Base-by-base conservation (phyloP, 2,329 filamentous ascomycete species). In the Endocalyx cinctus region DNA sequence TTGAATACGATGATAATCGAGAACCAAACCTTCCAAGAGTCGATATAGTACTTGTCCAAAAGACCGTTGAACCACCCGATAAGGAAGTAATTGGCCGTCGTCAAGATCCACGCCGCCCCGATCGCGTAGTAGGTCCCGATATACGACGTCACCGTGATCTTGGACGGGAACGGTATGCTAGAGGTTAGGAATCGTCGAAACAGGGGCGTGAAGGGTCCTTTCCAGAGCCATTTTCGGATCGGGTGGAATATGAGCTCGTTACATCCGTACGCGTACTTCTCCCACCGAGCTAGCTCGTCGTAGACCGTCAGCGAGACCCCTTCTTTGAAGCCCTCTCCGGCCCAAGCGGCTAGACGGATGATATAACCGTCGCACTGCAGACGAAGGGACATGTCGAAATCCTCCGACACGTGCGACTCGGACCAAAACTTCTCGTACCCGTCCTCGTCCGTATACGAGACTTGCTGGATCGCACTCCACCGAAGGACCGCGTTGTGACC, bases 1-100 rank as follows among this genome's bases (percentile, higher is more conserved):
- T 83, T 84, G 65, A 88, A 87, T 42, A 87, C 79, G 47, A 87
- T 74, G 57, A 87, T 77, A 58, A 87, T 85, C 47, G 81, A 82
- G 63, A 88, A 84, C 80, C 82, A 87, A 28, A 87, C 78, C 61
- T 83, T 72, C 80, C 83, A 84, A 1, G 73, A 79, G 45, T 80
- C 76, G 55, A 82, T 66, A 56, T 84, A 85, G 61, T 76, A 81
- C 42, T 79, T 72, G 50, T 82, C 78, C 27, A 82, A 64, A 33
- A 76, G 65, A 20, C 79, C 80, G 48, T 81, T 79, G 62, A 74
- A 83, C 76, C 79, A 84, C 23, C 83, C 83, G 32, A 84, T 68
- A 25, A 84, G 59, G 56, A 86, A 77, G 58, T 87, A 87, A 58
- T 87, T 87, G 37, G 74, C 59, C 2, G 80, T 50, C 0, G 81